Percentiles rank a stretch among this genome's conserved stretches.
phyloP scores from a whole-genome alignment of 139 green algal species.

The Chlorella sorokiniana region DNA sequence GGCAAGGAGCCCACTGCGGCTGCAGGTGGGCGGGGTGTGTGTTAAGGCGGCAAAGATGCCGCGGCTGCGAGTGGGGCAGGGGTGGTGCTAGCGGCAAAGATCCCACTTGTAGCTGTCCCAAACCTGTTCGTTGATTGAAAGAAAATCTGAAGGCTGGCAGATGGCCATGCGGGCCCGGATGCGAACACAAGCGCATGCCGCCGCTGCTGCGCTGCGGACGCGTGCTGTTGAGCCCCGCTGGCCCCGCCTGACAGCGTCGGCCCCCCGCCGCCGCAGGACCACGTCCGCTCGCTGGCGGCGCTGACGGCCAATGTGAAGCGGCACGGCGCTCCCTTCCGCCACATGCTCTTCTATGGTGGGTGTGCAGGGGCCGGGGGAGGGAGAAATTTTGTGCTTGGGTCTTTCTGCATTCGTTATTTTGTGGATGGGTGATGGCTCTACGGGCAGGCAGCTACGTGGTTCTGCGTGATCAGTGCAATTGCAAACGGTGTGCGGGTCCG shows the following conservation, averaged over 20 bases:
- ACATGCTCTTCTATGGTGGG: constrained; percentile 92
- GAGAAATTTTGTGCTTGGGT: not conserved
- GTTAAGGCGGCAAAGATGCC: not conserved
- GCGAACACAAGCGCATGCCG: too few species aligned
- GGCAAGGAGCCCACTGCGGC: too few species aligned
- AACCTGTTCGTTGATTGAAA: too few species aligned
- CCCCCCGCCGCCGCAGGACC: constrained; percentile 58
- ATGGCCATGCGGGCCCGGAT: too few species aligned
- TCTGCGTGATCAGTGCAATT: too few species aligned
- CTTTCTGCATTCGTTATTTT: not conserved
- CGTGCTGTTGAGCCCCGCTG: not conserved
- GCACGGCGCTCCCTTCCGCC: constrained; percentile 94
- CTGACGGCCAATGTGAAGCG: constrained; percentile 90
- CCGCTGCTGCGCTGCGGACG: too few species aligned
- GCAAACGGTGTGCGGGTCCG: too few species aligned
- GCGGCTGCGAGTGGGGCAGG: not conserved
- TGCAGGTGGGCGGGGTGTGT: too few species aligned
- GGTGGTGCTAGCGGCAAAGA: too few species aligned
- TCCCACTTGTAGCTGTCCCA: too few species aligned
- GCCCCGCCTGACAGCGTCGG: not conserved
- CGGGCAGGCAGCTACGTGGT: too few species aligned
- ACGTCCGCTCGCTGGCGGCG: constrained; percentile 85
- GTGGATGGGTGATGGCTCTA: not conserved
- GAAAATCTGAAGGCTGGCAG: too few species aligned
- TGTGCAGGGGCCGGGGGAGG: not conserved